Evolutionary conservation across 352 stramenopile species (phyloP).

Genomic region (Globisporangium middletonii): DNA sequence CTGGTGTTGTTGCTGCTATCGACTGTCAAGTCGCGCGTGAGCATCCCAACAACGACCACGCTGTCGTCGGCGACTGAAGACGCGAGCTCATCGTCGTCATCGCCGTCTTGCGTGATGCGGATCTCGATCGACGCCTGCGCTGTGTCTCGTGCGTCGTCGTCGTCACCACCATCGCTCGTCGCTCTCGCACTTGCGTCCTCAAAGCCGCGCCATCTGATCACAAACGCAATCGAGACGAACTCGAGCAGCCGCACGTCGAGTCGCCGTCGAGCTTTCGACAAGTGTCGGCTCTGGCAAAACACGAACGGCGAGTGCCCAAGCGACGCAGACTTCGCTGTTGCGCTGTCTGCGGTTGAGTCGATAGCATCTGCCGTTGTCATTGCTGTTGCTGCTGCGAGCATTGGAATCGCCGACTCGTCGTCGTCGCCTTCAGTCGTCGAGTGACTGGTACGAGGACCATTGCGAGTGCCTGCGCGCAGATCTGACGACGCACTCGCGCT

Average conservation of each 20-base stretch:
- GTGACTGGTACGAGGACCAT: not conserved
- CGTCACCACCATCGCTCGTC: not conserved
- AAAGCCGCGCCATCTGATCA: constrained; percentile 1
- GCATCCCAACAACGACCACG: constrained; percentile 32
- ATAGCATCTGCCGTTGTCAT: not conserved
- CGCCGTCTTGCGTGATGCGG: constrained; percentile 26
- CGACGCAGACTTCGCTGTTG: not conserved
- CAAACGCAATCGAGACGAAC: constrained; percentile 9
- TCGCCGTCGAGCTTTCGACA: not conserved
- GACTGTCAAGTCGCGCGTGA: constrained; percentile 27
- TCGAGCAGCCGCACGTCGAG: constrained; percentile 10
- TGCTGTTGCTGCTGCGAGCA: constrained; percentile 2
- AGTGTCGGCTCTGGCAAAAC: constrained; percentile 9
- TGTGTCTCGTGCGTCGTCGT: not conserved
- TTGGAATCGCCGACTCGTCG: not conserved
- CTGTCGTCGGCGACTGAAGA: constrained; percentile 16
- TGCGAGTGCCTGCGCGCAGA: not conserved
- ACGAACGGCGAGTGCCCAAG: constrained; percentile 8
- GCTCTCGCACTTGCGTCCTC: not conserved
- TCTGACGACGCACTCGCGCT: not conserved
- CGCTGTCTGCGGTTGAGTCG: not conserved
- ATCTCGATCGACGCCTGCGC: constrained; percentile 17
- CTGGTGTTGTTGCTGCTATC: not conserved
- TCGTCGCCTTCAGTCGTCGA: not conserved
- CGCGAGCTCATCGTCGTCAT: constrained; percentile 5